Conservation (phyloP, 495 filamentous ascomycete species). For the Schizothecium vesticola region DNA sequence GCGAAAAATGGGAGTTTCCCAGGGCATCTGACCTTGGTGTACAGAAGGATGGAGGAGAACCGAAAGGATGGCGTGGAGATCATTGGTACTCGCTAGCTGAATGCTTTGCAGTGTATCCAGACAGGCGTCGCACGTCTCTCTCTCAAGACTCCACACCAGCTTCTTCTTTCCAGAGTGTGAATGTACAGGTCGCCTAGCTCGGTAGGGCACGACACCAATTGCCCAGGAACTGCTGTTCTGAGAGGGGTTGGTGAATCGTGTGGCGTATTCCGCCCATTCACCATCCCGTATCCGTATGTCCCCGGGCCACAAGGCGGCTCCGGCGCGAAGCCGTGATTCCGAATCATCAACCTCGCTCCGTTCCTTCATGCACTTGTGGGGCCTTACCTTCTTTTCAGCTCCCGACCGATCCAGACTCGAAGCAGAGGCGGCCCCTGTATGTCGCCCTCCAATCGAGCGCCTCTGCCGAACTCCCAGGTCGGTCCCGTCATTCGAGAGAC, state of each 20-base stretch:
- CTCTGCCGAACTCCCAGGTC: too few species aligned
- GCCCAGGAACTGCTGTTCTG: background rate
- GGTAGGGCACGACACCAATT: background rate
- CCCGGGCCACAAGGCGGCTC: background rate
- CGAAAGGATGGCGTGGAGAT: background rate
- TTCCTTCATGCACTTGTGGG: background rate
- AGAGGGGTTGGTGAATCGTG: too few species aligned
- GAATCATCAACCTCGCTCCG: background rate
- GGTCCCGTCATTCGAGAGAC: background rate
- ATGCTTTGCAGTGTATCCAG: background rate
- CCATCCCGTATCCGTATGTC: background rate
- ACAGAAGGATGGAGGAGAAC: background rate
- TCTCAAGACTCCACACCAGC: background rate
- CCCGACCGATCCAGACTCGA: background rate
- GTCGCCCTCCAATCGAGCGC: too few species aligned
- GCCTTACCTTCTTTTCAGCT: background rate
- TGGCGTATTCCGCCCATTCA: background rate
- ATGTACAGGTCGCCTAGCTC: background rate
- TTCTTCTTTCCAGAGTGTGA: background rate
- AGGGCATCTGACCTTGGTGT: background rate
- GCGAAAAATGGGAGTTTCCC: background rate
- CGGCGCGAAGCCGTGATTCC: background rate
- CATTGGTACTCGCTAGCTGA: background rate
- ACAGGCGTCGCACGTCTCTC: background rate
- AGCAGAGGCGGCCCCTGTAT: background rate